Evolutionary conservation across 2,329 filamentous ascomycete genomes (phyloP).

Genomic region (Ascochyta lentis): DNA sequence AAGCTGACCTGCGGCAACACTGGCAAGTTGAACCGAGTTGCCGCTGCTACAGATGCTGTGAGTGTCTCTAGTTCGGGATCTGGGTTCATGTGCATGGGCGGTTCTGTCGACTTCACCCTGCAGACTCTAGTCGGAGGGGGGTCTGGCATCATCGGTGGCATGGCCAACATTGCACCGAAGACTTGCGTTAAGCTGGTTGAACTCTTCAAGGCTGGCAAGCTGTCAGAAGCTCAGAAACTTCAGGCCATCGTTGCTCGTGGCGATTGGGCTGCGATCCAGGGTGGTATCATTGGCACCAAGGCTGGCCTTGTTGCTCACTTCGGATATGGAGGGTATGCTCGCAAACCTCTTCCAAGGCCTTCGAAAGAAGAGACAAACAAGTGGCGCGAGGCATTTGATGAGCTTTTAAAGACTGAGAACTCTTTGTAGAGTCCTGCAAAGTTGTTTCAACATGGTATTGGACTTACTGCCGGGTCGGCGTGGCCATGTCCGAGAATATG

Average conservation of each 20-base stretch:
- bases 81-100: conserved; percentile 74
- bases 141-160: conserved; percentile 73
- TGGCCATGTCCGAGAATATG: conserved; percentile 14
- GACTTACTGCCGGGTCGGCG: background rate
- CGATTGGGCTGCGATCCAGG: conserved; percentile 74
- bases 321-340: conserved; percentile 68
- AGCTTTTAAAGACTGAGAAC: conserved; percentile 54
- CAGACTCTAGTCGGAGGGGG: conserved; percentile 74
- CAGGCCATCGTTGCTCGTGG: conserved; percentile 71
- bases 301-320: conserved; percentile 67
- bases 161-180: conserved; percentile 74
- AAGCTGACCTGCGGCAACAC: conserved; percentile 76
- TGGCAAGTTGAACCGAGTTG: conserved; percentile 68
- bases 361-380: conserved; percentile 50
- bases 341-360: conserved; percentile 63
- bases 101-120: conserved; percentile 75
- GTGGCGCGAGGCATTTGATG: conserved; percentile 54
- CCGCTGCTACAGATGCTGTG: conserved; percentile 58
- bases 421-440: conserved; percentile 27
- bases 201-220: conserved; percentile 65
- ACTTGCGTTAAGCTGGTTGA: conserved; percentile 67
- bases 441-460: background rate
- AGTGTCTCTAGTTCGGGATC: conserved; percentile 48
- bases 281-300: conserved; percentile 74
- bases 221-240: conserved; percentile 66